Conservation (phyloP, 192 early-diverging fungal genomes). For the Coemansia sp. region DNA sequence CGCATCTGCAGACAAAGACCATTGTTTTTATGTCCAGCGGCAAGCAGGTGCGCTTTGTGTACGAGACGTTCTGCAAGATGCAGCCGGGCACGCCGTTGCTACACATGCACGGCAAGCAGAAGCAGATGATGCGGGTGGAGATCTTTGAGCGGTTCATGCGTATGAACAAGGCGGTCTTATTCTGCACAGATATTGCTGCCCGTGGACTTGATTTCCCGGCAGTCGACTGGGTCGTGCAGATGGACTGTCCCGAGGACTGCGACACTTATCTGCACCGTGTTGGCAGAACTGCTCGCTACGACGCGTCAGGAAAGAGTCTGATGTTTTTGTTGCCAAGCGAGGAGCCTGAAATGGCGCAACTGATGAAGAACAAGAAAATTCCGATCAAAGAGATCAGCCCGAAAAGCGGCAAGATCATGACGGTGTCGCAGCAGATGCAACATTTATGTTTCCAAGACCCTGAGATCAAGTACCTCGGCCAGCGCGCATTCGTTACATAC, state of each 20-base stretch:
- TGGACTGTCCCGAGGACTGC: constrained; percentile 96
- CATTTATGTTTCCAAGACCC: constrained; percentile 89
- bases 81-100: constrained; percentile 89
- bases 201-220: constrained; percentile 97
- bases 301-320: constrained; percentile 82
- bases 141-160: constrained; percentile 89
- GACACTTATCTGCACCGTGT: constrained; percentile 98
- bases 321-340: constrained; percentile 88
- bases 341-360: constrained; percentile 75
- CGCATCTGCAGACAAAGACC: constrained; percentile 86
- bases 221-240: constrained; percentile 98
- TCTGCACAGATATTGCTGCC: constrained; percentile 95
- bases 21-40: constrained; percentile 95
- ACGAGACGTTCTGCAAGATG: constrained; percentile 93
- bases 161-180: constrained; percentile 74
- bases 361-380: constrained; percentile 72
- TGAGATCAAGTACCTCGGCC: constrained; percentile 95
- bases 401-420: constrained; percentile 78
- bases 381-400: constrained; percentile 88
- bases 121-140: constrained; percentile 89
- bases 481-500: constrained; percentile 96
- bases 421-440: constrained; percentile 81
- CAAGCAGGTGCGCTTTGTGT: constrained; percentile 94
- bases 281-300: constrained; percentile 94
- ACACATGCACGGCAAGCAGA: constrained; percentile 96